Percentiles rank a stretch among this genome's conserved stretches.
phyloP scores from a whole-genome alignment of 2,329 filamentous ascomycete genomes.

The Claviceps fusiformis region DNA sequence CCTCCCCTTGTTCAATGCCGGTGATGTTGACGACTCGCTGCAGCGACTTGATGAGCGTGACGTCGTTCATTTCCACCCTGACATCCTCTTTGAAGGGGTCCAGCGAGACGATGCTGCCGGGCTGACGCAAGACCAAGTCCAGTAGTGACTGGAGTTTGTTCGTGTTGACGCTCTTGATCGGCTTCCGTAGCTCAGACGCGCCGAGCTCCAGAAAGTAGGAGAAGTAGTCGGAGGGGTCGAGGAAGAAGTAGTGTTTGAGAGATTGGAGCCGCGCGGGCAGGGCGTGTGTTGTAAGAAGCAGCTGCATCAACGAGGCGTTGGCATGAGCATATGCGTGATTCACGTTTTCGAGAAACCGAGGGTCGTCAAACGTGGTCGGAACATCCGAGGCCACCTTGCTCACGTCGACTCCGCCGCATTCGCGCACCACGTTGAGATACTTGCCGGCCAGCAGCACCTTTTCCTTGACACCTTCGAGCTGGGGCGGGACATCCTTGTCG shows the following conservation, averaged over 20 bases:
- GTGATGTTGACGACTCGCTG: conserved; percentile 96
- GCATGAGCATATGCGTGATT: conserved; percentile 90
- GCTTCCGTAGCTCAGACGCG: conserved; percentile 78
- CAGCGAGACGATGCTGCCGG: conserved; percentile 81
- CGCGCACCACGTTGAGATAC: conserved; percentile 92
- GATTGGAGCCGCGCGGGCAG: conserved; percentile 77
- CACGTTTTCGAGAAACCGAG: conserved; percentile 85
- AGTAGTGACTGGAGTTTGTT: conserved; percentile 88
- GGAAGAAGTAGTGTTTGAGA: conserved; percentile 97
- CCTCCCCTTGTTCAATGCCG: conserved; percentile 81
- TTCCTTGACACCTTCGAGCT: conserved; percentile 80
- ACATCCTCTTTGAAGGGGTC: conserved; percentile 98
- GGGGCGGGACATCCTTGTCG: conserved; percentile 80
- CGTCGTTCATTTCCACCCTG: conserved; percentile 93
- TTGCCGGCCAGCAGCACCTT: conserved; percentile 93
- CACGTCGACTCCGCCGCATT: conserved; percentile 91
- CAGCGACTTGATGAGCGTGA: conserved; percentile 81
- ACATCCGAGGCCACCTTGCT: conserved; percentile 79
- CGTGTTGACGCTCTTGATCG: conserved; percentile 77
- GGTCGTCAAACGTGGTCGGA: conserved; percentile 86
- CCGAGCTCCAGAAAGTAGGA: conserved; percentile 93
- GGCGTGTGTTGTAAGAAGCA: conserved; percentile 85
- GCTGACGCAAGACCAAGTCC: conserved; percentile 92
- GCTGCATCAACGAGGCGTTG: conserved; percentile 80
- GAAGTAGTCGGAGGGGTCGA: conserved; percentile 96